Evolutionary conservation across 768 basidiomycete species (phyloP), one percentile per base, ranked within the genome.

Genomic region (Lenzites betulinus): DNA sequence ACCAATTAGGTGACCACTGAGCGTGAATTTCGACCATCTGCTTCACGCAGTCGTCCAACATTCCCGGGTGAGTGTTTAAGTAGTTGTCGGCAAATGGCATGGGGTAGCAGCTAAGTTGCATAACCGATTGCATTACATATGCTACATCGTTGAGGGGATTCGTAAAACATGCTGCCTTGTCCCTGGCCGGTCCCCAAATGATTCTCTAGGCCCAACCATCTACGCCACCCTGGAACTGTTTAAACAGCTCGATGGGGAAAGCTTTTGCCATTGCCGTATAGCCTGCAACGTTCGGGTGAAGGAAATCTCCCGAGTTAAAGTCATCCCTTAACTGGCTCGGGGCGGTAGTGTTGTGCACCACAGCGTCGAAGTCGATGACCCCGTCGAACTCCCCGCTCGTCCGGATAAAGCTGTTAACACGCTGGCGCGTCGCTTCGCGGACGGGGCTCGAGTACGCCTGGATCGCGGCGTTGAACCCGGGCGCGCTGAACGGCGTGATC

Each of bases 241-340:
- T 65, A 58, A 82, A 82, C 39, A 79, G 62, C 13, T 69, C 64
- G 56, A 81, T 56, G 4, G 76, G 76, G 68, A 83, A 78, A 43
- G 69, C 71, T 47, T 76, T 68, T 22, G 79, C 79, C 58, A 81
- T 73, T 0, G 73, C 73, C 55, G 74, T 66, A 63, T 81, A 81
- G 0, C 79, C 81, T 9, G 77, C 78, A 0, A 75, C 75, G 63
- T 79, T 81, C 6, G 78, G 79, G 66, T 83, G 81, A 64, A 83
- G 67, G 62, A 72, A 76, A 70, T 83, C 81, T 1, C 81, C 81
- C 2, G 76, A 78, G 64, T 81, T 68, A 60, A 73, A 81, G 35
- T 54, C 51, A 9, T 73, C 72, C 58, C 66, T 72, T 43, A 82
- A 63, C 67, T 77, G 75, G 28, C 73, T 71, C 8, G 76, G 74